Evolutionary conservation across 2,329 filamentous ascomycete genomes (phyloP).

Genomic region (Pyrenophora seminiperda): DNA sequence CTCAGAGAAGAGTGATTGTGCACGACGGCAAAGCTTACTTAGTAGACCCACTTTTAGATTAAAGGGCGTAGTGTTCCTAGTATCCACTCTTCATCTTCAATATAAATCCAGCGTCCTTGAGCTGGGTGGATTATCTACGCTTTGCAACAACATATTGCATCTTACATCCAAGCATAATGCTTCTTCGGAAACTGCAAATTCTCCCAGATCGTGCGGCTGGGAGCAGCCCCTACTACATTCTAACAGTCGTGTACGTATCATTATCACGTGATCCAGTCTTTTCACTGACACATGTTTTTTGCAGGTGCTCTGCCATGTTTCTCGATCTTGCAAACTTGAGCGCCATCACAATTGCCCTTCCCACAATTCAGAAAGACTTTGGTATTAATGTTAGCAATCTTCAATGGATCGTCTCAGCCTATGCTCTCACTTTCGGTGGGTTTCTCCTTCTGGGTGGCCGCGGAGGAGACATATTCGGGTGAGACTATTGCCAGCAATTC

Average conservation of each 20-base stretch:
- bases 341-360: not conserved
- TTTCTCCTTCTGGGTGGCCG: constrained; percentile 10
- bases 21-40: too few relatives aligned
- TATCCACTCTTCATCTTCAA: too few relatives aligned
- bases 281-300: not conserved
- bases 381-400: not conserved
- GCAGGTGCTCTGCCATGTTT: not conserved
- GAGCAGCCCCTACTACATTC: not conserved
- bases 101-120: too few relatives aligned
- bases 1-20: too few relatives aligned
- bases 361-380: not conserved
- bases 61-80: too few relatives aligned
- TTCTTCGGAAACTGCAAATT: not conserved
- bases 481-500: too few relatives aligned
- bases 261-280: not conserved
- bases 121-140: too few relatives aligned
- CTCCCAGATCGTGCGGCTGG: not conserved
- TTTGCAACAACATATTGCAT: too few relatives aligned
- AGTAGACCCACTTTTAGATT: too few relatives aligned
- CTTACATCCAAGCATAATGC: not conserved
- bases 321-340: not conserved
- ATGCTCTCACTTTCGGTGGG: constrained; percentile 8
- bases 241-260: not conserved
- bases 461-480: constrained; percentile 8
- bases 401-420: constrained; percentile 9